Base-by-base conservation (phyloP, 2,329 filamentous ascomycete species). In the Trichophyton mentagrophytes region DNA sequence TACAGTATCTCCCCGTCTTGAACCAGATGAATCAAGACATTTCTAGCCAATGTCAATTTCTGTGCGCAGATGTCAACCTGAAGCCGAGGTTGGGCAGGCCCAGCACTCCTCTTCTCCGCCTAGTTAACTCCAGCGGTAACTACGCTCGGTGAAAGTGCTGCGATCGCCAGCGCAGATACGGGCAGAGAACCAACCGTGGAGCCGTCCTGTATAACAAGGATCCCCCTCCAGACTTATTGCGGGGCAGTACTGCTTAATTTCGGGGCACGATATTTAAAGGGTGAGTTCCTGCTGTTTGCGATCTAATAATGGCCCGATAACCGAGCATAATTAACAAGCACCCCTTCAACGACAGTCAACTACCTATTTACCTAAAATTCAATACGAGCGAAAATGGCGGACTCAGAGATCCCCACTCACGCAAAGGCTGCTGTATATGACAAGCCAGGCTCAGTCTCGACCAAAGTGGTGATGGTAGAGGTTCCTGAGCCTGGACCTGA, bases 401-500 rank as follows among this genome's bases (percentile, higher is more conserved):
- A 66, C n/a, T 65, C 72, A 40, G 72, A 77, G 36, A 74, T 81
- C 25, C 79, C 85, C 3, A 78, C 79, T 67, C 84, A 80, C 63
- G 81, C 86, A 71, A 86, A 85, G 72, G 84, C 83, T 42, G 72
- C 74, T 61, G 74, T 87, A 61, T 87, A 86, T 68, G 84, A 87
- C 72, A 79, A 84, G 67, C 85, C 85, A 0, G 85, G 85, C 57
- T 79, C 76, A 2, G 78, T 87, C 63, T 86, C 83, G 1, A 86
- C 83, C 6, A 85, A 85, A 70, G 73, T 87, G 55, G 80, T 81
- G 61, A 81, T 82, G 62, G 71, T 86, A 56, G 83, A 86, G 65
- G 84, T 82, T 44, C 85, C 85, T 2, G 82, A 85, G 69, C 85
- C 85, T 2, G 82, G 82, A 1, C 69, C 79, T 0, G 84, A 84